Evolutionary conservation across 192 early-diverging fungal species (phyloP).

Genomic region (Fimicolochytrium jonesii): DNA sequence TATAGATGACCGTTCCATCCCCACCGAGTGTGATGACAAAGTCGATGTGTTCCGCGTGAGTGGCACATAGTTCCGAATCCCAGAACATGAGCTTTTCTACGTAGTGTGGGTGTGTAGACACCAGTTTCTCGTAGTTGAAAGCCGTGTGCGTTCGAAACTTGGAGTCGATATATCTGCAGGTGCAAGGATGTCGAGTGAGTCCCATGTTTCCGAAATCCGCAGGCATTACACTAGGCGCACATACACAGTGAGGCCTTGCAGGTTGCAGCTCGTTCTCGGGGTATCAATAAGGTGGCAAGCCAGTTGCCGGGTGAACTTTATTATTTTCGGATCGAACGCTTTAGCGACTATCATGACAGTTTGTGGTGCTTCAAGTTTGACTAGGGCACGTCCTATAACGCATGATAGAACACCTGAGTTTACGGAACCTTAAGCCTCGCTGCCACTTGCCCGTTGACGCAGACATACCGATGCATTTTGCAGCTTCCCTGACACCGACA

Average conservation of each 20-base stretch:
- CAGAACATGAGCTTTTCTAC: conserved; percentile 16
- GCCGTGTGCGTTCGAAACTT: conserved; percentile 24
- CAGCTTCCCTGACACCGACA: conserved; percentile 29
- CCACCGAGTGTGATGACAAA: conserved; percentile 94
- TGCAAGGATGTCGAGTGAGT: not conserved
- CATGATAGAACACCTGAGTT: too few species aligned
- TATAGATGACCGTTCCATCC: conserved; percentile 94
- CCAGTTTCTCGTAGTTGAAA: conserved; percentile 22
- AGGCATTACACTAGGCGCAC: not conserved
- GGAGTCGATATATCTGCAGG: conserved; percentile 24
- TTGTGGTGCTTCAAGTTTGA: conserved; percentile 21
- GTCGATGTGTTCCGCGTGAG: conserved; percentile 65
- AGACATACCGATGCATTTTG: conserved; percentile 33
- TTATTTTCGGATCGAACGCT: conserved; percentile 16
- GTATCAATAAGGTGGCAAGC: conserved; percentile 28
- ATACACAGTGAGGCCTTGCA: conserved; percentile 9
- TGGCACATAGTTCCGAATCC: conserved; percentile 30
- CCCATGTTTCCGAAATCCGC: not conserved
- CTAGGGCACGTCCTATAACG: conserved; percentile 20
- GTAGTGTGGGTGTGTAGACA: conserved; percentile 20
- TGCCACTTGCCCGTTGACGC: too few species aligned
- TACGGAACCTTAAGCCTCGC: too few species aligned
- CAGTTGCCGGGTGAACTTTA: conserved; percentile 30
- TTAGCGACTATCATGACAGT: conserved; percentile 31
- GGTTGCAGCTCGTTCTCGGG: not conserved